These are phyloP conservation scores for Vaccinium corymbosum DNA, from an alignment of 148 eudicot genomes.

Conservation along the genomic window DNA sequence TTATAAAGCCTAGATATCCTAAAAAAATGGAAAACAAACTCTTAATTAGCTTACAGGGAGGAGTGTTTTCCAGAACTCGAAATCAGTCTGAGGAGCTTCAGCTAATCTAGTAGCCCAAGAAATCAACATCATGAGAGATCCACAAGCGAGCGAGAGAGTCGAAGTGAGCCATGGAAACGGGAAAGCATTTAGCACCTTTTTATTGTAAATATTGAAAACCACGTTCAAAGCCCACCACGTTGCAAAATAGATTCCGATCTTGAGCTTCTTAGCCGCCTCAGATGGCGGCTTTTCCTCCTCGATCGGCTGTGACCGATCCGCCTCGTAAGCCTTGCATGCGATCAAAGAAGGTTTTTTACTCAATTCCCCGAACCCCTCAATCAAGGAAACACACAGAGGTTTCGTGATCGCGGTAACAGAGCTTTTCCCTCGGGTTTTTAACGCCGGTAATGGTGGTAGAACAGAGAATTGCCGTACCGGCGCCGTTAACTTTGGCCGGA, in stretches of 20 bases:
- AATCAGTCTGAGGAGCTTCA: slow-evolving; percentile 74
- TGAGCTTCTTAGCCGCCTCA: slow-evolving; percentile 68
- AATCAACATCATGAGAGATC: slow-evolving; percentile 82
- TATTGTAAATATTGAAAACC: slow-evolving; percentile 84
- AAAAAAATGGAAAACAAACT: neutral
- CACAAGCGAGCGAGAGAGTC: slow-evolving; percentile 80
- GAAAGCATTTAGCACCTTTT: slow-evolving; percentile 89
- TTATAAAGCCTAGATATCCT: neutral
- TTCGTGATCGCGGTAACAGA: slow-evolving; percentile 36
- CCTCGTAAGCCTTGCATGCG: slow-evolving; percentile 76
- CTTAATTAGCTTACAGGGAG: slow-evolving; percentile 54
- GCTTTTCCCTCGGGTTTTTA: slow-evolving; percentile 19
- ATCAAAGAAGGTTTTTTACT: slow-evolving; percentile 26
- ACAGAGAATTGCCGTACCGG: slow-evolving; percentile 31
- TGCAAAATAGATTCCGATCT: slow-evolving; percentile 82
- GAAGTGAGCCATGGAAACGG: slow-evolving; percentile 96
- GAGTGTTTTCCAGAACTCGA: slow-evolving; percentile 85
- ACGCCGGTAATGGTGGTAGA: slow-evolving; percentile 24
- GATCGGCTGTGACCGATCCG: slow-evolving; percentile 53
- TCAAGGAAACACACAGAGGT: slow-evolving; percentile 41
- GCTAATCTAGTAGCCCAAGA: slow-evolving; percentile 74
- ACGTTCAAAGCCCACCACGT: slow-evolving; percentile 97
- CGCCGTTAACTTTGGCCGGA: slow-evolving; percentile 33
- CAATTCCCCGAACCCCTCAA: slow-evolving; percentile 31
- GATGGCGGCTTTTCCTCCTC: slow-evolving; percentile 18